Percentiles rank a stretch among this genome's conserved stretches.
Conservation (phyloP, 1,284 basidiomycete species). For the Boletus sp. region DNA sequence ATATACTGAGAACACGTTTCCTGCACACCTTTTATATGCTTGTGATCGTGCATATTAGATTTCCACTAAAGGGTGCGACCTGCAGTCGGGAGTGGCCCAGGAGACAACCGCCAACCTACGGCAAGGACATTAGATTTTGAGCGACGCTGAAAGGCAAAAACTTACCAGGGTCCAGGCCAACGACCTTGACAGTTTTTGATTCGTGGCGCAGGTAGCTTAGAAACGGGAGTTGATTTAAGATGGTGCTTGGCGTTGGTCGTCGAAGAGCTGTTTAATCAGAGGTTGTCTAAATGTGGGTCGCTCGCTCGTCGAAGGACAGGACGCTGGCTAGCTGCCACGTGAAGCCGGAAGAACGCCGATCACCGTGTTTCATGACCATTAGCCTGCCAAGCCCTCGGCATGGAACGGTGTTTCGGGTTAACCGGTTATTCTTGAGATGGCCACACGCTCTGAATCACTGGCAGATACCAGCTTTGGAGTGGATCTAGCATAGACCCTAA, state of each 20-base stretch:
- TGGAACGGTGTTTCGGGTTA: too few relatives aligned
- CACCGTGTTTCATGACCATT: too few relatives aligned
- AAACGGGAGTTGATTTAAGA: not conserved
- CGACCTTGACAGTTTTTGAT: not conserved
- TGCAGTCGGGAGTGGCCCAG: slow-evolving; percentile 1
- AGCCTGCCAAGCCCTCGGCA: too few relatives aligned
- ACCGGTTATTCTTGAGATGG: too few relatives aligned
- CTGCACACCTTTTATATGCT: not conserved
- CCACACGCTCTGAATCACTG: too few relatives aligned
- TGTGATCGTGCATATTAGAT: slow-evolving; percentile 2
- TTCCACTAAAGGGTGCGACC: not conserved
- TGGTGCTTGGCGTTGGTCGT: not conserved
- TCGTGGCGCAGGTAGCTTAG: not conserved
- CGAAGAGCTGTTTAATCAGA: not conserved
- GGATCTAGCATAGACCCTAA: too few relatives aligned
- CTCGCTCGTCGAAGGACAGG: not conserved
- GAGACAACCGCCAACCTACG: too few relatives aligned
- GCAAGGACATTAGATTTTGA: too few relatives aligned
- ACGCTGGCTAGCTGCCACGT: too few relatives aligned
- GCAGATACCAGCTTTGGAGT: too few relatives aligned
- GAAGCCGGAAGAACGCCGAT: too few relatives aligned
- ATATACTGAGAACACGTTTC: slow-evolving; percentile 4
- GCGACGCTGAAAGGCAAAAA: slow-evolving; percentile 1
- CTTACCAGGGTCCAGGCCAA: slow-evolving; percentile 14
- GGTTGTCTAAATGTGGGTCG: slow-evolving; percentile 15